phyloP scores from a whole-genome alignment of 495 filamentous ascomycete genomes.

The Thermothielavioides terrestris region DNA sequence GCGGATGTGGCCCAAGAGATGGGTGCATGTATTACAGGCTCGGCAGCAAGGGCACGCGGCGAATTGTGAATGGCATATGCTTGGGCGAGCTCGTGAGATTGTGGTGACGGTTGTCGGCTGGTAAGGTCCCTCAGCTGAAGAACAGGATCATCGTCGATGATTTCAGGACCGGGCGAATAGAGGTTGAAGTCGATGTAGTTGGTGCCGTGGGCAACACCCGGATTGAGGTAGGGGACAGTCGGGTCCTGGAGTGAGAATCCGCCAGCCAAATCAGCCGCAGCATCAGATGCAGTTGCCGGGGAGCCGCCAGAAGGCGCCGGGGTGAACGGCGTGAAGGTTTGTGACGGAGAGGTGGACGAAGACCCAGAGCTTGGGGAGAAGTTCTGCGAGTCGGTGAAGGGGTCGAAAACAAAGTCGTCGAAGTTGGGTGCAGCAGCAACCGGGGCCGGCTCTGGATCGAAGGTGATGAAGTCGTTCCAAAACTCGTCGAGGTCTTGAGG shows the following conservation, averaged over 20 bases:
- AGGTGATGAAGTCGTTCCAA: slow-evolving; percentile 36
- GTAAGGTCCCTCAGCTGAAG: slow-evolving; percentile 13
- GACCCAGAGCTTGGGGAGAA: slow-evolving; percentile 31
- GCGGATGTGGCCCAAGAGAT: neutral
- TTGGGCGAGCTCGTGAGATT: neutral
- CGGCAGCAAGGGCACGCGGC: neutral
- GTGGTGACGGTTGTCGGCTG: slow-evolving; percentile 8
- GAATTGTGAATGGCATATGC: neutral
- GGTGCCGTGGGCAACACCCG: slow-evolving; percentile 30
- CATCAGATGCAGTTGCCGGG: slow-evolving; percentile 9
- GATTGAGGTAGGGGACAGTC: slow-evolving; percentile 37
- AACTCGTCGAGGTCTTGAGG: slow-evolving; percentile 15
- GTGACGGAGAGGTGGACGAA: slow-evolving; percentile 29
- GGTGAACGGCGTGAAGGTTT: slow-evolving; percentile 28
- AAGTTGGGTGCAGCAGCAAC: slow-evolving; percentile 14
- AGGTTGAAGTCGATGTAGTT: slow-evolving; percentile 45
- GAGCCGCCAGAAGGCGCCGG: slow-evolving; percentile 11
- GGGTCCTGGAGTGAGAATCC: slow-evolving; percentile 15
- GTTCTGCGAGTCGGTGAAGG: slow-evolving; percentile 28
- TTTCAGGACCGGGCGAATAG: slow-evolving; percentile 38
- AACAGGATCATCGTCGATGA: slow-evolving; percentile 36
- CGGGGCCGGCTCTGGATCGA: slow-evolving; percentile 26
- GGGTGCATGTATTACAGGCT: no score
- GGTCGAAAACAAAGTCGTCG: slow-evolving; percentile 32
- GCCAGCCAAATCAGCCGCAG: slow-evolving; percentile 2